These are phyloP conservation scores for Eucalyptus dawsonii DNA, from an alignment of 345 rosid species.

Conservation along the genomic window DNA sequence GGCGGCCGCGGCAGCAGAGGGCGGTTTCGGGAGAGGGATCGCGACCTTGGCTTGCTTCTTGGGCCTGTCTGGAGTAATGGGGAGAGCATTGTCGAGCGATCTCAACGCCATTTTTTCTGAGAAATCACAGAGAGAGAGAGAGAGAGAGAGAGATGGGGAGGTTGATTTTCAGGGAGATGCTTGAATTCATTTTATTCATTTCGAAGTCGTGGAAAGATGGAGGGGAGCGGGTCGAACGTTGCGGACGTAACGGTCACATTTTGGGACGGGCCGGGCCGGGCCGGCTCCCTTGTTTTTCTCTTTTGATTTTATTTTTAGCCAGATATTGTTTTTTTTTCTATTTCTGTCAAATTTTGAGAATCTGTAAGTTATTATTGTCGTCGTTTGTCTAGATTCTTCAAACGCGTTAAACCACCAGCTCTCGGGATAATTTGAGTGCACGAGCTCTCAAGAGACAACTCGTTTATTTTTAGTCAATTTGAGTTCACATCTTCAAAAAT, in stretches of 20 bases:
- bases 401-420: not conserved
- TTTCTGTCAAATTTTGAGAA: not conserved
- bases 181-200: not conserved
- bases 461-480: not conserved
- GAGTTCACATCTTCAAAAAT: not conserved
- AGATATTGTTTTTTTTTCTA: not conserved
- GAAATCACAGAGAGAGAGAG: not conserved
- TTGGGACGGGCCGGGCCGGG: not conserved
- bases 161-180: not conserved
- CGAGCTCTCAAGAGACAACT: rapidly evolving
- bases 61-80: conserved; percentile 36
- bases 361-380: not conserved
- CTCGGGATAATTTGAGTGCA: not conserved
- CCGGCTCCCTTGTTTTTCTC: not conserved
- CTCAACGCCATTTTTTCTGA: conserved; percentile 53
- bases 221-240: not conserved
- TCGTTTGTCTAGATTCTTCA: not conserved
- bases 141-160: not conserved
- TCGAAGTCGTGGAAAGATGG: not conserved
- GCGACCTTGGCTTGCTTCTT: conserved; percentile 53
- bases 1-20: not conserved
- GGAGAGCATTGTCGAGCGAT: conserved; percentile 76
- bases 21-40: conserved; percentile 12
- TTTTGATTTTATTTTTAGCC: not conserved
- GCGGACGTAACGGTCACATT: not conserved